These are phyloP conservation scores for Mrakia gelida DNA, from an alignment of 768 basidiomycete species.

Conservation along the genomic window DNA sequence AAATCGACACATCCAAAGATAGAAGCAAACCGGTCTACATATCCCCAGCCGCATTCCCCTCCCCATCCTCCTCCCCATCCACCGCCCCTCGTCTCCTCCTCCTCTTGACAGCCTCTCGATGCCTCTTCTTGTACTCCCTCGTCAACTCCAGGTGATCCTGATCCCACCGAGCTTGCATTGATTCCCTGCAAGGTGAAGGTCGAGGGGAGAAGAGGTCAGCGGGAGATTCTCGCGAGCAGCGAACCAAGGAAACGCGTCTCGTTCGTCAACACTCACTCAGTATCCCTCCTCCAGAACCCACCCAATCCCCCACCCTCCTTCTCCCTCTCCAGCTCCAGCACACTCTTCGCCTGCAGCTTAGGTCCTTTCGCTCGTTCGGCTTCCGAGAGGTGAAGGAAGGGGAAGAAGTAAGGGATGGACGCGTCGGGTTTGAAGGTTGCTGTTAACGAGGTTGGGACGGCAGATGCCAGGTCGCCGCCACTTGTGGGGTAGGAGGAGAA, in stretches of 20 bases:
- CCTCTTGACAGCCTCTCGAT: slow-evolving; percentile 45
- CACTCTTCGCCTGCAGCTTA: slow-evolving; percentile 22
- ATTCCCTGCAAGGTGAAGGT: slow-evolving; percentile 32
- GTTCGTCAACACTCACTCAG: slow-evolving; percentile 36
- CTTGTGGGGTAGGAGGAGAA: neutral
- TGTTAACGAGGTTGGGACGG: neutral
- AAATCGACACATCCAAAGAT: neutral
- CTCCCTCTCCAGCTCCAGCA: slow-evolving; percentile 21
- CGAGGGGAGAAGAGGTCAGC: neutral
- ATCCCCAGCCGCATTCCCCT: slow-evolving; percentile 17
- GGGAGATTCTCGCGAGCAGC: too few relatives aligned
- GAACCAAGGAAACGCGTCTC: neutral
- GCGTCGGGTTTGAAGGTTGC: slow-evolving; percentile 26
- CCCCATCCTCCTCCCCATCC: slow-evolving; percentile 20
- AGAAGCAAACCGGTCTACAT: neutral
- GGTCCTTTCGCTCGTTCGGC: slow-evolving; percentile 30
- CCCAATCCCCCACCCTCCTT: slow-evolving; percentile 17
- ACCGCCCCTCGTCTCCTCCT: slow-evolving; percentile 22
- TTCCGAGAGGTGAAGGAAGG: slow-evolving; percentile 29
- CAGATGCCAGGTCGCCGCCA: neutral
- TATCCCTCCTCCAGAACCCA: slow-evolving; percentile 36
- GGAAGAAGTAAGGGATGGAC: slow-evolving; percentile 31
- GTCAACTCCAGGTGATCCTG: slow-evolving; percentile 43
- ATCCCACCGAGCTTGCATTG: slow-evolving; percentile 44
- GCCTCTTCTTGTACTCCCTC: slow-evolving; percentile 44